Evolutionary conservation across 2,329 filamentous ascomycete species (phyloP).

Genomic region (Pyricularia grisea): DNA sequence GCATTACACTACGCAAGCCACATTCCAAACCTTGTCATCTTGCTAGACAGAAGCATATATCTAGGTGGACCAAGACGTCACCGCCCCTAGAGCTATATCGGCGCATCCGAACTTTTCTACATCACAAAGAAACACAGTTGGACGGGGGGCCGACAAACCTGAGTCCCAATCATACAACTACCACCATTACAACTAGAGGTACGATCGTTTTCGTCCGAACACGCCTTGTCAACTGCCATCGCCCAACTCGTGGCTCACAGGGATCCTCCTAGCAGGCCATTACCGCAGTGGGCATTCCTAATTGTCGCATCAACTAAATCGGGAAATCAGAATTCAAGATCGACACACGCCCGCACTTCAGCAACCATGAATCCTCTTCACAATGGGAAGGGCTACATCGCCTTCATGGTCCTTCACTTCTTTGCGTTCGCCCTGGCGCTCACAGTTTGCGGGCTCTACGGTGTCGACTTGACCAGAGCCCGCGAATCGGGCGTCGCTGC

Average conservation of each 20-base stretch:
- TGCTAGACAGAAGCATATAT: neutral
- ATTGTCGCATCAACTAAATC: neutral
- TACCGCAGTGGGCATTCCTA: neutral
- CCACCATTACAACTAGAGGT: neutral
- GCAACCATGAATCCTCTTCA: conserved; percentile 32
- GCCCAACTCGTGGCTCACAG: neutral
- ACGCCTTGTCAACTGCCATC: neutral
- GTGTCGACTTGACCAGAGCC: conserved; percentile 52
- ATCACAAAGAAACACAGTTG: neutral
- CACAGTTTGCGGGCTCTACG: conserved; percentile 72
- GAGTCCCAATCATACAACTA: neutral
- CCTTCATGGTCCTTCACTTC: conserved; percentile 58
- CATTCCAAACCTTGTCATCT: neutral
- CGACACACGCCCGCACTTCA: neutral
- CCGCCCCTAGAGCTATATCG: neutral
- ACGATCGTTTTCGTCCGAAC: neutral
- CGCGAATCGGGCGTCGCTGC: conserved; percentile 36
- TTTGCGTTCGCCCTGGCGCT: conserved; percentile 69
- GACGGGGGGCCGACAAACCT: neutral
- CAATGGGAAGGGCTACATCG: conserved; percentile 36
- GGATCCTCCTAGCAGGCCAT: neutral
- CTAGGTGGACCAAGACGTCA: neutral
- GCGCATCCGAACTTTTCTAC: neutral
- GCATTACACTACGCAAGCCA: neutral
- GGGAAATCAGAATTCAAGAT: neutral